Base-by-base conservation (phyloP, 108 stramenopile genomes). In the Cyclotella atomus region DNA sequence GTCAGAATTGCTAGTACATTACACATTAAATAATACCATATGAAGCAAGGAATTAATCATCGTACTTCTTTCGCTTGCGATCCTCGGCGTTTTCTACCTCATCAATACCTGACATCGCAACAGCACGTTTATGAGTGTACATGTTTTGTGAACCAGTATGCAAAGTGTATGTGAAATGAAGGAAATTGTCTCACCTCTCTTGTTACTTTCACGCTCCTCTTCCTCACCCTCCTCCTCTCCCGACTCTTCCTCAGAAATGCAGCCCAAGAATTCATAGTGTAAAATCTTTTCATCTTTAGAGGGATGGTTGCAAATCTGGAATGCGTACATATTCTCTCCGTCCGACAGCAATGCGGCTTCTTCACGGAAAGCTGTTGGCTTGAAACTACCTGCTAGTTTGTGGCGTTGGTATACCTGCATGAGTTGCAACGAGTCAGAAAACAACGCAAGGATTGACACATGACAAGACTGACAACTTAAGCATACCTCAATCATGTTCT, bases 311-410 rank as follows among this genome's bases (percentile, higher is more conserved):
- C 94, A 91, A 47, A 81, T 73, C 79, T 95, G 94, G 59, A 95
- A 95, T 20, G 94, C 94, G 70, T 81, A 95, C 88, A 95, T 90
- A 53, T 83, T 85, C 55, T 96, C 95, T 17, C 92, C 92, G n/a
- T 92, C 91, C 5, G 92, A 91, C 25, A 91, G 64, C 27, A 82
- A 77, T 30, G 92, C 88, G 10, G 95, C 95, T 64, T 96, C 95
- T 68, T 89, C 87, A 16, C 88, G 87, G 64, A 96, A 92, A 27
- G 95, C 90, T 32, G 89, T 83, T 27, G 95, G 95, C 70, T 92
- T 90, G 78, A 96, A 94, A 32, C 75, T 82, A 16, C 90, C 90
- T 20, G 72, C 66, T 19, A 83, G 77, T 60, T 67, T 52, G 49
- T 96, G 92, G 19, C 92, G 85, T 52, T 90, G 88, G 45, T 88